phyloP scores from a whole-genome alignment of 345 rosid genomes.

The Eucalyptus regnans region DNA sequence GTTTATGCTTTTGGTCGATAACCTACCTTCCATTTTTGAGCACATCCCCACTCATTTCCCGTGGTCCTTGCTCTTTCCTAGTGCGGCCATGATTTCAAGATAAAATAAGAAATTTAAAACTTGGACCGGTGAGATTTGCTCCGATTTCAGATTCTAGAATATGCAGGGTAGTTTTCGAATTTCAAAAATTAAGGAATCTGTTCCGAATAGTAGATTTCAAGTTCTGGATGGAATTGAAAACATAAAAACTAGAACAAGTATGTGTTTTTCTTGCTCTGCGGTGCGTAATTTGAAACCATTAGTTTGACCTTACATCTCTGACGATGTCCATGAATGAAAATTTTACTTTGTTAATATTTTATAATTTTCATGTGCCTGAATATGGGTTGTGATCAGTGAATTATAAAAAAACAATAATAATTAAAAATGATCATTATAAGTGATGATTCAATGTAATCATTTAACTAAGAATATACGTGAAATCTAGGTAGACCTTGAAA shows the following conservation, averaged over 20 bases:
- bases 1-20: not conserved
- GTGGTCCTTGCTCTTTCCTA: not conserved
- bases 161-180: rapidly evolving
- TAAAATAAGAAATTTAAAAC: too few relatives aligned
- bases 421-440: too few relatives aligned
- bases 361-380: rapidly evolving
- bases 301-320: rapidly evolving
- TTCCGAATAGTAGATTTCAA: rapidly evolving
- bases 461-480: rapidly evolving
- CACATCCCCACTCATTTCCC: not conserved
- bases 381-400: rapidly evolving
- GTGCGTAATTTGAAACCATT: rapidly evolving
- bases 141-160: too few relatives aligned
- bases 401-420: rapidly evolving
- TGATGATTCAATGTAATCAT: rapidly evolving
- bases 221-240: rapidly evolving
- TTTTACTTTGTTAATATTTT: rapidly evolving
- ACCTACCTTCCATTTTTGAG: not conserved
- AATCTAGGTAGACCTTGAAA: rapidly evolving
- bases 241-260: too few relatives aligned
- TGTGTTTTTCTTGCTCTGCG: too few relatives aligned
- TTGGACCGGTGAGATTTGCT: too few relatives aligned
- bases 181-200: rapidly evolving
- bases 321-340: rapidly evolving
- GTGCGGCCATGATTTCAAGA: too few relatives aligned